phyloP scores from a whole-genome alignment of 768 basidiomycete genomes.

The Tulasnella sp. region DNA sequence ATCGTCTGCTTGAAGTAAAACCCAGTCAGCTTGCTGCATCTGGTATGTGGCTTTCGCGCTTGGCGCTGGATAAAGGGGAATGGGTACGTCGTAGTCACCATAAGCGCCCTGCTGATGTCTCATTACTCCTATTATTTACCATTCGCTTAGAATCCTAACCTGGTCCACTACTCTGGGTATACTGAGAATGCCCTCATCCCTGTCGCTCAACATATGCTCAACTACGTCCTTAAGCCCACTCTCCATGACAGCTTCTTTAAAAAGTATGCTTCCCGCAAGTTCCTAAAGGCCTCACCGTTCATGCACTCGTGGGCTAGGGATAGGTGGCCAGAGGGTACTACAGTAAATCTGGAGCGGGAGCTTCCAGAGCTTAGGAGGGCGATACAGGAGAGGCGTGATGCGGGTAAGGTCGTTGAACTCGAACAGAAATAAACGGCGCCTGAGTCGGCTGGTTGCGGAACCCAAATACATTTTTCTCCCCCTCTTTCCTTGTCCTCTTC shows the following conservation, averaged over 20 bases:
- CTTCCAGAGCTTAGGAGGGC: constrained; percentile 36
- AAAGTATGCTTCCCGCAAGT: constrained; percentile 80
- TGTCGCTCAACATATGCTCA: constrained; percentile 76
- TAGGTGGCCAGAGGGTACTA: constrained; percentile 45
- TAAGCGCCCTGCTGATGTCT: neutral
- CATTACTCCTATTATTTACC: neutral
- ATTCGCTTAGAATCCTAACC: constrained; percentile 55
- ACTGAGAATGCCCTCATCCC: constrained; percentile 69
- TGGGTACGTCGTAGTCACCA: constrained; percentile 67
- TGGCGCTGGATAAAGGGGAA: constrained; percentile 62
- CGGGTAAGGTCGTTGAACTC: constrained; percentile 7
- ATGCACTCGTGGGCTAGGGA: constrained; percentile 78
- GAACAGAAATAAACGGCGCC: neutral
- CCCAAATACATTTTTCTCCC: too few species aligned
- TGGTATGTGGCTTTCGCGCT: constrained; percentile 73
- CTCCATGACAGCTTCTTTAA: constrained; percentile 70
- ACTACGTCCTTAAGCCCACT: constrained; percentile 67
- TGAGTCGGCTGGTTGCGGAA: neutral
- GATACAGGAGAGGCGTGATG: constrained; percentile 4
- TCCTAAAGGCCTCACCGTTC: constrained; percentile 77
- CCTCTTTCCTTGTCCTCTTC: too few species aligned
- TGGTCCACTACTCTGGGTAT: constrained; percentile 83
- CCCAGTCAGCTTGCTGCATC: constrained; percentile 78
- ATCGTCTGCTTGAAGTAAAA: constrained; percentile 58
- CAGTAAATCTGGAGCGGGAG: constrained; percentile 49